phyloP scores from a whole-genome alignment of 2,329 filamentous ascomycete genomes.

The Cladosporium sp. region DNA sequence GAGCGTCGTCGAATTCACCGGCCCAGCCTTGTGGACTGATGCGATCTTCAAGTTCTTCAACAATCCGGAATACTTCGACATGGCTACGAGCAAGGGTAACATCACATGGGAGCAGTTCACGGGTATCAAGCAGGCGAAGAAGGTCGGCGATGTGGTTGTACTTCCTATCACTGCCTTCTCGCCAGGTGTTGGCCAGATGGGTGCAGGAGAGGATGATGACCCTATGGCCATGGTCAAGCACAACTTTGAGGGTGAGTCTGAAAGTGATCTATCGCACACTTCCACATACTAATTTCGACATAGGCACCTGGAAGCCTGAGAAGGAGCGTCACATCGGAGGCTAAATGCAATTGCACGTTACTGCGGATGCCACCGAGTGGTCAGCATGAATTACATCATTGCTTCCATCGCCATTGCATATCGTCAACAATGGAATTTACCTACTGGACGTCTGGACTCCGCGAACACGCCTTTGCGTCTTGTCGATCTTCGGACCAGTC shows the following conservation, averaged over 20 bases:
- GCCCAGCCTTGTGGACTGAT: conserved; percentile 94
- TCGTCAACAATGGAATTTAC: not conserved
- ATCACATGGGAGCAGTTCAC: conserved; percentile 90
- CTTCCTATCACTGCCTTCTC: conserved; percentile 97
- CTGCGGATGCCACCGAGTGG: not conserved
- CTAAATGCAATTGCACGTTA: not conserved
- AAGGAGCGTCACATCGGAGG: conserved; percentile 64
- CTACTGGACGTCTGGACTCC: not conserved
- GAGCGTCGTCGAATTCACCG: conserved; percentile 89
- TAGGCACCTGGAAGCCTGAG: conserved; percentile 77
- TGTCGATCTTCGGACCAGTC: not conserved
- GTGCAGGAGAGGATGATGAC: conserved; percentile 81
- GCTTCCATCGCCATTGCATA: not conserved
- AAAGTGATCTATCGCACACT: not conserved
- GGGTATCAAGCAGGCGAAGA: conserved; percentile 77
- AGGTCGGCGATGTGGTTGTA: conserved; percentile 89
- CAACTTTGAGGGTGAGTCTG: conserved; percentile 79
- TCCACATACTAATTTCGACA: conserved; percentile 6
- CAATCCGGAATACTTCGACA: conserved; percentile 83
- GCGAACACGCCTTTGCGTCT: not conserved
- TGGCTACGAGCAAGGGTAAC: conserved; percentile 67
- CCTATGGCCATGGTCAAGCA: conserved; percentile 98
- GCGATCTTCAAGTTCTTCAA: conserved; percentile 92
- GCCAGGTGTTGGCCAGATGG: conserved; percentile 91
- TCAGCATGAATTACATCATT: not conserved